Base-by-base conservation (phyloP, 306 rosid genomes). In the Inga laurina region DNA sequence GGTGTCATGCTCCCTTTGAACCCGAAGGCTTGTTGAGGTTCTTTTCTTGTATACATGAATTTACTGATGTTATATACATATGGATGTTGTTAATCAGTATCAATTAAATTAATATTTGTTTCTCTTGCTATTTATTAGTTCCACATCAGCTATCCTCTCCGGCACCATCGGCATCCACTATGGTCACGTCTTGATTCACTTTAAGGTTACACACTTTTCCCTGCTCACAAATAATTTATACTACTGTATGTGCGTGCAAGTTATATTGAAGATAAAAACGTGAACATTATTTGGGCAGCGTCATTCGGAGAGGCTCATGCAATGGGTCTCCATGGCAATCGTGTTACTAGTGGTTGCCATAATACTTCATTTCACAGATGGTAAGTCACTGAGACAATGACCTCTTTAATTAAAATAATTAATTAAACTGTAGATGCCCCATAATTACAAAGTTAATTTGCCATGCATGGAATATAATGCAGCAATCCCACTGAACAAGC, bases 401-500 rank as follows among this genome's bases (percentile, higher is more conserved):
- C 30, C 67, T 43, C 49, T 65, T 30, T 49, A 79, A 61, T 54
- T n/a, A 75, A 10, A n/a, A 8, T 16, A 49, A 49, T 49, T 49
- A 49, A 49, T 45, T 45, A 11, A 1, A 64, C 54, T 27, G 12
- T 45, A 64, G 37, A 75, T 30, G 37, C 16, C 15, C 3, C 32
- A 22, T 5, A 39, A 41, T 62, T 80, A 49, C 54, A 8, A 46
- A 22, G 21, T 5, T 27, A 27, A 27, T 27, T 66, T 68, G 4
- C 64, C 30, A 57, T 80, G 18, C 30, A 30, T 72, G 61, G 24
- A 32, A 85, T 72, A 52, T 52, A 37, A 85, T 59, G 93, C 90
- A 93, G 97, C 97, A 21, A 87, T 94, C 83, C 98, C 98, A 35
- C 78, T 94, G 69, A 94, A 94, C 85, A 94, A 94, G 89, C 97